These are phyloP conservation scores for Apiosordaria backusii DNA, from an alignment of 495 filamentous ascomycete species.

Conservation along the genomic window DNA sequence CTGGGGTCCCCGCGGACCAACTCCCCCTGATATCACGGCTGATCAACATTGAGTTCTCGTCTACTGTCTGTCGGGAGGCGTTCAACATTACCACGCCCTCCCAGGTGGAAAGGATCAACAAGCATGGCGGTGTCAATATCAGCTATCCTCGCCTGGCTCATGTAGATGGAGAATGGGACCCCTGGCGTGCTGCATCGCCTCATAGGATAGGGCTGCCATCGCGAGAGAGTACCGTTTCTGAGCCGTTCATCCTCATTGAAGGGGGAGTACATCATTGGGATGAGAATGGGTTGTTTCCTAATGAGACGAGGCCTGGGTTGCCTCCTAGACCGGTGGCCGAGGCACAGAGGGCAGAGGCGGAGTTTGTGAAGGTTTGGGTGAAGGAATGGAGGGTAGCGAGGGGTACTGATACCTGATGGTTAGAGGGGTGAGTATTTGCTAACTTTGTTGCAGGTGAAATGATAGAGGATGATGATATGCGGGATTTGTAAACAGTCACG, in stretches of 20 bases:
- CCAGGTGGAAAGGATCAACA: slow-evolving; percentile 58
- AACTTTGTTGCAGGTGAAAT: neutral
- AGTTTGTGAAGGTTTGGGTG: slow-evolving; percentile 66
- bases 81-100: slow-evolving; percentile 62
- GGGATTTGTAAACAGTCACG: neutral
- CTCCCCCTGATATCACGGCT: slow-evolving; percentile 63
- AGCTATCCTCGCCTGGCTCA: slow-evolving; percentile 62
- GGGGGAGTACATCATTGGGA: slow-evolving; percentile 68
- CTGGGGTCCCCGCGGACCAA: slow-evolving; percentile 53
- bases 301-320: slow-evolving; percentile 51
- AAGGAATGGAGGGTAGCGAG: slow-evolving; percentile 45
- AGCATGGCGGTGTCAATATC: slow-evolving; percentile 64
- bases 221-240: slow-evolving; percentile 49
- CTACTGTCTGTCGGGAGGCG: slow-evolving; percentile 51
- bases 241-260: slow-evolving; percentile 63
- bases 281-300: slow-evolving; percentile 63
- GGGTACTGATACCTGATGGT: slow-evolving; percentile 3
- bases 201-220: slow-evolving; percentile 50
- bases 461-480: neutral
- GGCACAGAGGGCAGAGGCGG: slow-evolving; percentile 51
- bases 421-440: neutral
- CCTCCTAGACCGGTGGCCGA: slow-evolving; percentile 54
- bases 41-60: slow-evolving; percentile 52
- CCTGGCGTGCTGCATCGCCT: slow-evolving; percentile 65
- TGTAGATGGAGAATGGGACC: slow-evolving; percentile 65